These are phyloP conservation scores for Boeremia lycopersici DNA, from an alignment of 2,329 filamentous ascomycete genomes.

Conservation along the genomic window DNA sequence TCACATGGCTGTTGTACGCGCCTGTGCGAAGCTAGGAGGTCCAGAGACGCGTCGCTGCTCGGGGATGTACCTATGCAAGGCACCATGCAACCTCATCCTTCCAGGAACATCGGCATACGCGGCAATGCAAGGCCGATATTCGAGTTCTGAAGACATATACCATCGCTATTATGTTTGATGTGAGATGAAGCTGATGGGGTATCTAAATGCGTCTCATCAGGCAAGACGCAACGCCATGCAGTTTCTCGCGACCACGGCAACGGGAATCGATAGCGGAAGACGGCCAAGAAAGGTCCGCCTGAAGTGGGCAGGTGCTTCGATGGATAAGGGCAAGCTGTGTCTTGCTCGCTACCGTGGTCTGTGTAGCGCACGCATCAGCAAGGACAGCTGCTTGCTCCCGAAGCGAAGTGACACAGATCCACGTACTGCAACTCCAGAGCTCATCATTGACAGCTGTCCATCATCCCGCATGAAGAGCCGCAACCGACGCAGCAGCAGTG, in stretches of 20 bases:
- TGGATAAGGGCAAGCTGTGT: constrained; percentile 13
- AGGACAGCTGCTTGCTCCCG: constrained; percentile 18
- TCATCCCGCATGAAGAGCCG: constrained; percentile 13
- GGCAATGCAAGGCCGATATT: constrained; percentile 7
- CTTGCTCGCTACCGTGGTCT: constrained; percentile 9
- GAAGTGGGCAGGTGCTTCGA: constrained; percentile 9
- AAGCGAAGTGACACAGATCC: constrained; percentile 11
- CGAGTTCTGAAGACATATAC: background rate
- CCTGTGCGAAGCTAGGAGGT: constrained; percentile 8
- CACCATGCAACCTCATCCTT: constrained; percentile 1
- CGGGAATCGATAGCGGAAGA: background rate
- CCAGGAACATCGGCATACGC: background rate
- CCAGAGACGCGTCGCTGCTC: background rate
- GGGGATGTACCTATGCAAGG: constrained; percentile 5
- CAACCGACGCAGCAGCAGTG: constrained; percentile 7
- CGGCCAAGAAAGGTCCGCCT: constrained; percentile 1
- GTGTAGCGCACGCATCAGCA: constrained; percentile 19
- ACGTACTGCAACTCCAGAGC: background rate
- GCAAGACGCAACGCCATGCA: constrained; percentile 7
- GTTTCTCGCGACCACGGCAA: constrained; percentile 1
- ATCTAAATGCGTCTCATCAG: constrained; percentile 7
- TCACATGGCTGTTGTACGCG: constrained; percentile 15
- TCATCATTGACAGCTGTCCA: constrained; percentile 7
- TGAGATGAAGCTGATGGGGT: background rate
- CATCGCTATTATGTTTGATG: background rate